A percentile compares a stretch with the other conserved stretches of the same genome.
These are phyloP conservation scores for Amphirosellinia nigrospora DNA, from an alignment of 495 filamentous ascomycete species.

Conservation along the genomic window DNA sequence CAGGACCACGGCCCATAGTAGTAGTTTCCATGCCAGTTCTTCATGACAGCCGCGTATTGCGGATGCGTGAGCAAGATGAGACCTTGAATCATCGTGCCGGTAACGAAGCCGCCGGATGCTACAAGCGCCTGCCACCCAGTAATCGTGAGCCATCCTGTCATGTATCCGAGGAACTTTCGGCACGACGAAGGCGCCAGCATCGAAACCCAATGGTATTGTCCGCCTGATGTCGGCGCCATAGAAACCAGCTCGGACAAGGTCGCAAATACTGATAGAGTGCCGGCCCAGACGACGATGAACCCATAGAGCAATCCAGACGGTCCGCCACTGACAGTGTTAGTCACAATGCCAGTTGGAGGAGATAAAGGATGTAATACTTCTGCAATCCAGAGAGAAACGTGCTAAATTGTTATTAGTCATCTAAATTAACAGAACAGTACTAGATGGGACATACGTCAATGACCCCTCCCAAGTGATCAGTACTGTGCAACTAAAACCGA, in stretches of 20 bases:
- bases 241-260: conserved; percentile 41
- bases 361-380: conserved; percentile 19
- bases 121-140: conserved; percentile 66
- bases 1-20: conserved; percentile 58
- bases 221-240: conserved; percentile 39
- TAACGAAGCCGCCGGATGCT: conserved; percentile 58
- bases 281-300: conserved; percentile 38
- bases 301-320: conserved; percentile 40
- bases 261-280: conserved; percentile 33
- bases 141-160: conserved; percentile 65
- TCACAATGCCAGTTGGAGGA: background rate
- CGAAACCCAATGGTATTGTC: conserved; percentile 58
- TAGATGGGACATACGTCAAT: conserved; percentile 30
- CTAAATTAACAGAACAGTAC: background rate
- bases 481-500: conserved; percentile 53
- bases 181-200: conserved; percentile 59
- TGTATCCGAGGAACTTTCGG: conserved; percentile 64
- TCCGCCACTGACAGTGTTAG: conserved; percentile 36
- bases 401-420: conserved; percentile 17
- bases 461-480: conserved; percentile 52
- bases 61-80: conserved; percentile 61
- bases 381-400: conserved; percentile 24
- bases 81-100: conserved; percentile 64
- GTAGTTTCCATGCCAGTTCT: conserved; percentile 66
- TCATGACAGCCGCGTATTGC: conserved; percentile 46